These are phyloP conservation scores for Kalanchoe fedtschenkoi DNA, from an alignment of 164 flowering plant genomes.

Conservation along the genomic window DNA sequence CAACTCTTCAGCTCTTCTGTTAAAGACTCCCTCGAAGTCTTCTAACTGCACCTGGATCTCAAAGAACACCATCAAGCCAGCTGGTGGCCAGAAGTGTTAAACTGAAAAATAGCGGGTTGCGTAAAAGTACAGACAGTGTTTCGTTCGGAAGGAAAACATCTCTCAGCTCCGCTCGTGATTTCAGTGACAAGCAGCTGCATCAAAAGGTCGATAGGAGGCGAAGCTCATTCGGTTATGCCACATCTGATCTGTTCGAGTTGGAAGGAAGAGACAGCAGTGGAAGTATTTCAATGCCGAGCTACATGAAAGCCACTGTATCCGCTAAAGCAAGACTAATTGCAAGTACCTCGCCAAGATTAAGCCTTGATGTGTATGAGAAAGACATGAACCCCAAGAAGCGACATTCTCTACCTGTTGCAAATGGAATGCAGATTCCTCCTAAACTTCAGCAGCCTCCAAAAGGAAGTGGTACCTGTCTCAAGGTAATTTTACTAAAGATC, in stretches of 20 bases:
- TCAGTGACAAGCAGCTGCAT: slow-evolving; percentile 1
- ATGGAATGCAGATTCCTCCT: neutral
- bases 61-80: neutral
- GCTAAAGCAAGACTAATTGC: slow-evolving; percentile 2
- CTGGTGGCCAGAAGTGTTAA: neutral
- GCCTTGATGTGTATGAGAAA: neutral
- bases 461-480: neutral
- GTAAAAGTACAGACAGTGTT: neutral
- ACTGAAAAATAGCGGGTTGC: neutral
- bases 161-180: neutral
- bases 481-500: slow-evolving; percentile 1
- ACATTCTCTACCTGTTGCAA: neutral
- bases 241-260: neutral
- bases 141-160: neutral
- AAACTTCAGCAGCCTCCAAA: neutral
- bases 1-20: neutral
- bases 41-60: neutral
- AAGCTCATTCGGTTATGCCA: slow-evolving; percentile 1
- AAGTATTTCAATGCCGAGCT: neutral
- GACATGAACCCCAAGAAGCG: neutral
- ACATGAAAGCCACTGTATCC: neutral
- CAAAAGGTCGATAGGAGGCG: neutral
- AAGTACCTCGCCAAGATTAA: neutral
- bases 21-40: neutral
- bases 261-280: neutral